Evolutionary conservation across 2,329 filamentous ascomycete species (phyloP), one percentile per base, ranked within the genome.

Genomic region (Pestalotiopsis sp.): DNA sequence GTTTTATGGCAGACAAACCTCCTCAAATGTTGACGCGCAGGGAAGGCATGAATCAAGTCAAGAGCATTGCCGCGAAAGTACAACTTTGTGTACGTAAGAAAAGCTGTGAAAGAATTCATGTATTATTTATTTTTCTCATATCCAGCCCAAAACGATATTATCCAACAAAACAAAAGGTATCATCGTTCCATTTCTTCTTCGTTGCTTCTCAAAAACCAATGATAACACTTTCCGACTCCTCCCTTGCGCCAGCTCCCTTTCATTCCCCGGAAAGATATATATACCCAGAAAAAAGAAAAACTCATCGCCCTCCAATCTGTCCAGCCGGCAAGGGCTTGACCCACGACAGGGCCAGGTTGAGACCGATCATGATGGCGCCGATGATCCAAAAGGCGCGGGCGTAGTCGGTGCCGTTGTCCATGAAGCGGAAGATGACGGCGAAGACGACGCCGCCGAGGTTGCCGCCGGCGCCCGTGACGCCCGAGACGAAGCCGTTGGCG

Each of bases 371-470:
- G 23, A 97, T 90, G 52, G 91, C 83, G 3, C 94, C 94, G 75
- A 95, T 94, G 69, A 97, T 91, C 93, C 93, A 96, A 71, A 97
- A 88, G 0, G 88, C 88, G 77, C 85, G 89, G 12, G 85, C 88
- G 76, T 94, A 97, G 75, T 91, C 81, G 1, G 82, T 87, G 4
- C 89, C 90, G 63, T 88, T 84, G 67, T 81, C 81, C 79, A 84
- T 82, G 80, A 95, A 96, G 64, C 93, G 85, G 84, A 95, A 97
- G 76, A 94, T 89, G 76, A 97, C 88, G 23, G 93, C 92, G 75
- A 96, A 97, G 63, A 97, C 79, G 65, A 97, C 89, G 13, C 95
- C 95, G 3, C 95, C 95, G 11, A 97, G 79, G 75, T 97, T 98
- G 1, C 95, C 94, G 9, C 88, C 85, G 0, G 92, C 94, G 11